A percentile compares a stretch with the other conserved stretches of the same genome.
These are phyloP conservation scores for Eutrema salsugineum DNA, from an alignment of 441 rosid genomes.

Conservation along the genomic window DNA sequence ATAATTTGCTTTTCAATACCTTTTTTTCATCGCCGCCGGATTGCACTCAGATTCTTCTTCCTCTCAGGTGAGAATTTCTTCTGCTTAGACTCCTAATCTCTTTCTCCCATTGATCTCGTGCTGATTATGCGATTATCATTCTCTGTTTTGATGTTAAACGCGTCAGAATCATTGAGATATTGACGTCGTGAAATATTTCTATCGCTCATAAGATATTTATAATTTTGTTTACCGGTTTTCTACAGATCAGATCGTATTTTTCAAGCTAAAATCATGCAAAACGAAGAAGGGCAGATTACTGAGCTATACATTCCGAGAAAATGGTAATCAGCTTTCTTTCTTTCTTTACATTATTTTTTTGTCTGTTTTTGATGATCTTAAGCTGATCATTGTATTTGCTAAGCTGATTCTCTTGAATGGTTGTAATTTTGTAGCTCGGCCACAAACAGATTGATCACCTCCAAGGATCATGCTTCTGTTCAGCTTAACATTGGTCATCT, in stretches of 20 bases:
- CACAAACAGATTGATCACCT: constrained; percentile 81
- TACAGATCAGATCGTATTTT: neutral
- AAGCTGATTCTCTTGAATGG: neutral
- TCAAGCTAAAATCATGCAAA: constrained; percentile 50
- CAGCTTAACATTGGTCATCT: constrained; percentile 86
- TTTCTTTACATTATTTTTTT: neutral
- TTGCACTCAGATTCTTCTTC: neutral
- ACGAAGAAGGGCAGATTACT: constrained; percentile 78
- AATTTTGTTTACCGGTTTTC: neutral
- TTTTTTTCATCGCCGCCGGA: constrained; percentile 17
- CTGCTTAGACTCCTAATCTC: neutral
- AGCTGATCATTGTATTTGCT: too few relatives aligned
- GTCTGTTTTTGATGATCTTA: neutral
- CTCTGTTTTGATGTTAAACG: neutral
- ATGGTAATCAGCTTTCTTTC: constrained; percentile 37
- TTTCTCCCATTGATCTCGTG: too few relatives aligned
- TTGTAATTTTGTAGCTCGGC: constrained; percentile 56
- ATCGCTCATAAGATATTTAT: neutral
- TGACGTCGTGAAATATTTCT: neutral
- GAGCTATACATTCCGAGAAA: constrained; percentile 92
- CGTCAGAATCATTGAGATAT: neutral
- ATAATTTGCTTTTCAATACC: neutral
- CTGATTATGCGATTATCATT: neutral
- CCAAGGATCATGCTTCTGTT: constrained; percentile 88
- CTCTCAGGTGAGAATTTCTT: neutral